These are phyloP conservation scores for Hylodesmum podocarpum DNA, from an alignment of 306 rosid genomes.

Conservation along the genomic window DNA sequence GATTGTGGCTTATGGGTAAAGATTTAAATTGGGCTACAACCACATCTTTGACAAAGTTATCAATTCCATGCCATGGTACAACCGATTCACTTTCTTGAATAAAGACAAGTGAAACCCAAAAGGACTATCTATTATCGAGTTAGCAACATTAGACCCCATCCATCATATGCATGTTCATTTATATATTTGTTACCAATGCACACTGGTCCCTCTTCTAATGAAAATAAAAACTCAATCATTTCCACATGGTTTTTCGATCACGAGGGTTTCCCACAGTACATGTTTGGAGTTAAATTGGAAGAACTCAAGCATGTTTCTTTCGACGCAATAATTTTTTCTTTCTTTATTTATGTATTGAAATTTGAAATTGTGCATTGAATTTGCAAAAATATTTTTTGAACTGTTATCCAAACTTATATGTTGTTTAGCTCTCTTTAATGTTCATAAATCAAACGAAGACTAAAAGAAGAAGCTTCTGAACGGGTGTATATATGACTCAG, in stretches of 20 bases:
- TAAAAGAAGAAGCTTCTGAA: too few species aligned
- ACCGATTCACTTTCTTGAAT: neutral
- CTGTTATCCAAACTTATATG: too few species aligned
- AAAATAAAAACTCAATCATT: neutral
- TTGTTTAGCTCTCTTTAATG: neutral
- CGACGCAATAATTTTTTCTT: too few species aligned
- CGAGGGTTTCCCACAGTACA: too few species aligned
- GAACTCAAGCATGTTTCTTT: too few species aligned
- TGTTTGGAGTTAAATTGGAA: too few species aligned
- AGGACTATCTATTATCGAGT: neutral
- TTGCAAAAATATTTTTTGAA: too few species aligned
- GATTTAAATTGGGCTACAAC: slow-evolving; percentile 30
- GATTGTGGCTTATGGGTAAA: slow-evolving; percentile 8
- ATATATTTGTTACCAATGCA: neutral
- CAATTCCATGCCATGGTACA: neutral
- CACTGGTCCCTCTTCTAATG: neutral
- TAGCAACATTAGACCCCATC: slow-evolving; percentile 12
- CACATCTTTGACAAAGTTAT: slow-evolving; percentile 30
- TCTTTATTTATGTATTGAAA: too few species aligned
- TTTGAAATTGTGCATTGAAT: too few species aligned
- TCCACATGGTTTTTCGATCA: neutral
- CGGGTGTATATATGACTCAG: too few species aligned
- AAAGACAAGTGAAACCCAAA: neutral
- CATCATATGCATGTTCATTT: neutral
- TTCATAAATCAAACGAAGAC: too few species aligned